Base-by-base conservation (phyloP, 148 eudicot genomes). In the Nyssa sinensis region DNA sequence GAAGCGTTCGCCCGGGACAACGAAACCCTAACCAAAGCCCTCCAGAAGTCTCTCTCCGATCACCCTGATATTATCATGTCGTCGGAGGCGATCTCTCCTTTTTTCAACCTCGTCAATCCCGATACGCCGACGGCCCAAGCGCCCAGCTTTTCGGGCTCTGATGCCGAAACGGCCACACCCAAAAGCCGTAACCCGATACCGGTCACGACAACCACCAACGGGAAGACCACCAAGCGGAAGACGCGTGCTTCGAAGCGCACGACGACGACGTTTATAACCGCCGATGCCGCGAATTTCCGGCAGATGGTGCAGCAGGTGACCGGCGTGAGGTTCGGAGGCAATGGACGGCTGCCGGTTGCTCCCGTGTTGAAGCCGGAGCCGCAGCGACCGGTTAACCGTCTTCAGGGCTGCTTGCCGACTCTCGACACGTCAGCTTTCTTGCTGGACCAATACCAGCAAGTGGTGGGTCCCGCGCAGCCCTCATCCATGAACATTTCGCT, bases 261-360 rank as follows among this genome's bases (percentile, higher is more conserved):
- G 0, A 83, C 87, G 55, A 91, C 98, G 44, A 93, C 96, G 47
- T 91, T 85, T 31, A 93, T 93, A 10, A 74, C 84, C 7, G 96
- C 96, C 9, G 96, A 91, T 81, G 85, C 94, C 14, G 85, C 88
- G 9, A 91, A 91, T 53, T 93, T 93, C 74, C 73, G 96, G 57
- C 92, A 89, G 75, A 89, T 91, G 96, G 98, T 93, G 63, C 98
- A 93, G 85, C 86, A 94, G 75, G 92, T 94, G 73, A 94, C 98
- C 12, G 97, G 98, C 0, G 88, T 84, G 16, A 82, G 80, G 37
- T 77, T 90, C 72, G 34, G 60, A 16, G 79, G 79, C 1, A 74
- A 19, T 66, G 77, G 72, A 0, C 77, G 62, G 27, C 17, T 70
- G 60, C 75, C 73, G 57, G 75, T 28, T 37, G 67, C 72, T 5